Evolutionary conservation across 176 grass and related monocot species (phyloP).

Genomic region (Triticum aestivum): DNA sequence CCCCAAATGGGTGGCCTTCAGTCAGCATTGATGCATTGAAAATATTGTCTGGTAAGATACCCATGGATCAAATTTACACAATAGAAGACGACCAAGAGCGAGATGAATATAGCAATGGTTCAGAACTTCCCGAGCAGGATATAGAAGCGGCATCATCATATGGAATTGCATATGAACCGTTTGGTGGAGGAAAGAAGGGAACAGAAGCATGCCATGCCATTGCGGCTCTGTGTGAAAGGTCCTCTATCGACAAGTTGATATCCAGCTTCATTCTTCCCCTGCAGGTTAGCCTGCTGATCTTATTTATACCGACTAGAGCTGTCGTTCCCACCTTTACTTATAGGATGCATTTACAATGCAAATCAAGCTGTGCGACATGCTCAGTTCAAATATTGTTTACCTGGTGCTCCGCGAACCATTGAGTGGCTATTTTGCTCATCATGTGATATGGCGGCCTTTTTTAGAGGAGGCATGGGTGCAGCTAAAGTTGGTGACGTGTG

Average conservation of each 20-base stretch:
- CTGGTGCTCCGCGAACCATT: background rate
- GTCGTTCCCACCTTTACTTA: background rate
- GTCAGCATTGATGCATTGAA: constrained; percentile 56
- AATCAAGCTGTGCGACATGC: constrained; percentile 12
- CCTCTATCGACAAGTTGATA: constrained; percentile 90
- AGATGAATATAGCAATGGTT: constrained; percentile 29
- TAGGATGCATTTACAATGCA: constrained; percentile 21
- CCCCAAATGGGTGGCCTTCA: constrained; percentile 67
- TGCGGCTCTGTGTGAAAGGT: constrained; percentile 76
- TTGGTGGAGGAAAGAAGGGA: constrained; percentile 76
- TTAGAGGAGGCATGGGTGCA: background rate
- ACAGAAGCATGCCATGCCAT: constrained; percentile 87
- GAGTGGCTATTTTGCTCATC: background rate
- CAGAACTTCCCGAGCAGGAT: constrained; percentile 24
- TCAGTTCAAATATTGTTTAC: background rate
- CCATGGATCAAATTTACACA: constrained; percentile 52
- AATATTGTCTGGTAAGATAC: constrained; percentile 71
- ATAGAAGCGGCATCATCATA: constrained; percentile 40
- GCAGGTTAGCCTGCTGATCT: constrained; percentile 56
- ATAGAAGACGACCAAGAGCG: constrained; percentile 30
- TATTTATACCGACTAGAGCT: background rate
- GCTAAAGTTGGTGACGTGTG: constrained; percentile 14
- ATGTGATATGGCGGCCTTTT: background rate
- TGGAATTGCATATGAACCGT: constrained; percentile 79
- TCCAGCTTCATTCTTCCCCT: constrained; percentile 84